phyloP scores from a whole-genome alignment of 148 eudicot species.

The Nyssa sinensis region DNA sequence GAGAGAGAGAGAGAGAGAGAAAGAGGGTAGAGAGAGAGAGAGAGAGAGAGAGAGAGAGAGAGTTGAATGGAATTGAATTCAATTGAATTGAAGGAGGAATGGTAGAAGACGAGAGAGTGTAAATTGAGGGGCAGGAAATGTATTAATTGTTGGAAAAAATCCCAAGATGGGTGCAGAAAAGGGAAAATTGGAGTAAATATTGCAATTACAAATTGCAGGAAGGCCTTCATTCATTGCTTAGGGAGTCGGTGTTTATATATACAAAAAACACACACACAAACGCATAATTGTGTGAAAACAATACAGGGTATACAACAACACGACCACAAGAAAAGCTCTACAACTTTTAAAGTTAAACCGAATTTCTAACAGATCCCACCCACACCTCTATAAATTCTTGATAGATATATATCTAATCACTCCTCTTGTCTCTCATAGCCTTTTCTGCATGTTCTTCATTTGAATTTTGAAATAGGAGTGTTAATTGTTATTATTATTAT shows the following conservation, averaged over 20 bases:
- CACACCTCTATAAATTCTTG: not conserved
- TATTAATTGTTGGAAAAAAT: slow-evolving; percentile 35
- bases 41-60: slow-evolving; percentile 23
- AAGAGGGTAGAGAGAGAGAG: slow-evolving; percentile 20
- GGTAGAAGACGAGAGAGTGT: slow-evolving; percentile 24
- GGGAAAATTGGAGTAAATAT: slow-evolving; percentile 37
- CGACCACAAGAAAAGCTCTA: slow-evolving; percentile 28
- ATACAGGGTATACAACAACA: not conserved
- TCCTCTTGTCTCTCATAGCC: too few species aligned
- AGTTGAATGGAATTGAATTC: slow-evolving; percentile 29
- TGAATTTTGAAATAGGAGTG: not conserved
- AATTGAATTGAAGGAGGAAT: slow-evolving; percentile 13
- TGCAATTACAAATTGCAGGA: slow-evolving; percentile 34
- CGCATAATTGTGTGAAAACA: not conserved
- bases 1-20: slow-evolving; percentile 4
- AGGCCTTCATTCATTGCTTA: slow-evolving; percentile 45
- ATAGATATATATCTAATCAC: not conserved
- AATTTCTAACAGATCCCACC: slow-evolving; percentile 48
- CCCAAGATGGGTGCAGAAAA: slow-evolving; percentile 32
- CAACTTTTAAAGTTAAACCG: slow-evolving; percentile 48
- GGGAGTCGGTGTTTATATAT: slow-evolving; percentile 13
- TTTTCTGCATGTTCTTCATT: too few species aligned
- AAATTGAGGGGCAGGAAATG: slow-evolving; percentile 22
- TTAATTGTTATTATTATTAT: not conserved
- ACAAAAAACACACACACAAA: not conserved